These are phyloP conservation scores for Pythium dissimile DNA, from an alignment of 352 stramenopile genomes.

Conservation along the genomic window DNA sequence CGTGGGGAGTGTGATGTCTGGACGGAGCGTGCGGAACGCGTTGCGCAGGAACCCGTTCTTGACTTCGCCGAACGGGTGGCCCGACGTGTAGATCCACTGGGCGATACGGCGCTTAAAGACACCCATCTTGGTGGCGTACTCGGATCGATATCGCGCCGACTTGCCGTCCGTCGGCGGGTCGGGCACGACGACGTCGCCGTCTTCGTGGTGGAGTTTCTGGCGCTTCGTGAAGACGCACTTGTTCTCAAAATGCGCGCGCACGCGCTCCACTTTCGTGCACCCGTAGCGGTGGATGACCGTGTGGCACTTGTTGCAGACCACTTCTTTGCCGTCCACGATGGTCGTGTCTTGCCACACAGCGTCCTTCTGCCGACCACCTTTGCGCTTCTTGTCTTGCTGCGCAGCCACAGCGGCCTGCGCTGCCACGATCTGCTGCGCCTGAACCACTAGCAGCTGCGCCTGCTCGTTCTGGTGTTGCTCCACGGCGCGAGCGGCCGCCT, in stretches of 20 bases:
- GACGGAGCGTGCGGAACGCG: conserved; percentile 39
- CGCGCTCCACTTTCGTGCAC: conserved; percentile 64
- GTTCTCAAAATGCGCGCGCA: conserved; percentile 66
- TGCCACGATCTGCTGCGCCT: conserved; percentile 7
- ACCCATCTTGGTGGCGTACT: conserved; percentile 44
- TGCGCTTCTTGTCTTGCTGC: conserved; percentile 39
- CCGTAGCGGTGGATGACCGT: conserved; percentile 65
- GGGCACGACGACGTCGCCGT: conserved; percentile 6
- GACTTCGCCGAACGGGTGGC: conserved; percentile 41
- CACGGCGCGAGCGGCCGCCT: conserved; percentile 13
- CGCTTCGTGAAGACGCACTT: conserved; percentile 37
- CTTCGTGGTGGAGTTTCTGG: conserved; percentile 16
- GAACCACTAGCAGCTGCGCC: conserved; percentile 2
- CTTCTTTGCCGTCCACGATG: conserved; percentile 48
- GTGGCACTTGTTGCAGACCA: conserved; percentile 70
- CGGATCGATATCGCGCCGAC: conserved; percentile 15
- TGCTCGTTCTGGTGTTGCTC: conserved; percentile 20
- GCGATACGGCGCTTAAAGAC: conserved; percentile 64
- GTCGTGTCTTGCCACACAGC: conserved; percentile 57
- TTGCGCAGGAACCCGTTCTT: conserved; percentile 41
- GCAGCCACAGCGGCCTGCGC: conserved; percentile 4
- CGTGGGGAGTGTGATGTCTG: conserved; percentile 36
- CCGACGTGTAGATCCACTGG: conserved; percentile 61
- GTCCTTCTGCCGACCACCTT: conserved; percentile 48
- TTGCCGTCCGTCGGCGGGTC: conserved; percentile 12